phyloP scores from a whole-genome alignment of 495 filamentous ascomycete genomes.

The Thozetella sp. region DNA sequence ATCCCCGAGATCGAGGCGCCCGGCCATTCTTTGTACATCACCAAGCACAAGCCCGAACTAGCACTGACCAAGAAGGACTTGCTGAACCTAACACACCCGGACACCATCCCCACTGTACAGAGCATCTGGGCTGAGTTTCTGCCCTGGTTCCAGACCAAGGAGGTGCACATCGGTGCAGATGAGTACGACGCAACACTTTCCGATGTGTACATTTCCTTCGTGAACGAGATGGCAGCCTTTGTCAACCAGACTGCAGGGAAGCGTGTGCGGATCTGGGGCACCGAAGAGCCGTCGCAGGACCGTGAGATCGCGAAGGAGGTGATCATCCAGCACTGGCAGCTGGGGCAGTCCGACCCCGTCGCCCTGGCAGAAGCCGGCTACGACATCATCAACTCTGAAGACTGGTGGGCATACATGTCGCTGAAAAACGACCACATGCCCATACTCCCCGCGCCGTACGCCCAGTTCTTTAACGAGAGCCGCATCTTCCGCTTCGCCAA shows the following conservation, averaged over 20 bases:
- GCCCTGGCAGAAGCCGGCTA: conserved; percentile 40
- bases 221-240: conserved; percentile 52
- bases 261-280: conserved; percentile 55
- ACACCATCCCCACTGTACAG: conserved; percentile 53
- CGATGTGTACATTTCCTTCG: conserved; percentile 55
- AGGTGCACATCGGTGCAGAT: conserved; percentile 59
- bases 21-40: conserved; percentile 53
- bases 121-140: conserved; percentile 57
- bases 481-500: conserved; percentile 50
- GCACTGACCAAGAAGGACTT: conserved; percentile 51
- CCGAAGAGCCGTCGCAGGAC: conserved; percentile 43
- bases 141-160: conserved; percentile 57
- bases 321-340: conserved; percentile 60
- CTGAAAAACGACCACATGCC: conserved; percentile 58
- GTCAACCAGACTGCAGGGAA: conserved; percentile 43
- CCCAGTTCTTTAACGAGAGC: conserved; percentile 51
- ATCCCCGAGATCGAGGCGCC: conserved; percentile 59
- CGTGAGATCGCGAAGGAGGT: conserved; percentile 40
- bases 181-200: conserved; percentile 53
- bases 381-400: conserved; percentile 53
- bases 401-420: conserved; percentile 59
- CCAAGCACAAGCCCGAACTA: conserved; percentile 59
- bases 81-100: conserved; percentile 55
- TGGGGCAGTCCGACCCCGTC: conserved; percentile 56
- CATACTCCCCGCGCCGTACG: conserved; percentile 54